Evolutionary conservation across 169 alveolate genomes (phyloP).

Genomic region (Plasmodium malariae): DNA sequence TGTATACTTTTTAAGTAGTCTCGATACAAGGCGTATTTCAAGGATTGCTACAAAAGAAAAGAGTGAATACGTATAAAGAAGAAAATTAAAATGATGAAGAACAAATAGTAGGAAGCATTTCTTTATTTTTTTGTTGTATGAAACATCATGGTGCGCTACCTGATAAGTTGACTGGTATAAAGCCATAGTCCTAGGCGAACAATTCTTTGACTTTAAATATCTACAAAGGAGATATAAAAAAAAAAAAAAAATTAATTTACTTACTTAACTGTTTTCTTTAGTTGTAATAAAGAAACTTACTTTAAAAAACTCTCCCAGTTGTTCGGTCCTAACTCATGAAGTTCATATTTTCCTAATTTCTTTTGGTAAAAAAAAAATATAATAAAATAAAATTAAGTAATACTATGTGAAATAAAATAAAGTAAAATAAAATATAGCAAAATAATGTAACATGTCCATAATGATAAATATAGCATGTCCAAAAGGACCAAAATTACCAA

Average conservation of each 20-base stretch:
- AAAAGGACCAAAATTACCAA: neutral
- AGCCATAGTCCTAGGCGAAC: slow-evolving; percentile 83
- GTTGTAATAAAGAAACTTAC: slow-evolving; percentile 28
- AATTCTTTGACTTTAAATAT: slow-evolving; percentile 74
- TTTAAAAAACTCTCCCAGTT: slow-evolving; percentile 68
- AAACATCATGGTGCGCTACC: slow-evolving; percentile 40
- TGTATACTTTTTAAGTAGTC: slow-evolving; percentile 77
- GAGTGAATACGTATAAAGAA: neutral
- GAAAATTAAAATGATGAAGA: neutral
- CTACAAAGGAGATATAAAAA: slow-evolving; percentile 52
- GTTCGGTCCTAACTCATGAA: slow-evolving; percentile 63
- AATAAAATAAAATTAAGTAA: no score
- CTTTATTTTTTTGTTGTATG: neutral
- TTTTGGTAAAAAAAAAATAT: slow-evolving; percentile 13
- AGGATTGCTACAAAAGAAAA: slow-evolving; percentile 74
- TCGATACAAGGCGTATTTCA: slow-evolving; percentile 81
- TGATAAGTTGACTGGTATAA: slow-evolving; percentile 82
- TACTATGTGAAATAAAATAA: no score
- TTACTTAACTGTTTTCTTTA: neutral
- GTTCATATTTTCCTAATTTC: slow-evolving; percentile 71
- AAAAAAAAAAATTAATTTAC: neutral
- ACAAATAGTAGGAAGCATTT: neutral
- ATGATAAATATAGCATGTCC: no score
- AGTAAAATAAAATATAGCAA: slow-evolving; percentile 6
- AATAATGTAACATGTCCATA: slow-evolving; percentile 3